Percentiles rank a stretch among this genome's conserved stretches.
Evolutionary conservation across 192 early-diverging fungal species (phyloP).

Genomic region (Umbelopsis ramanniana): DNA sequence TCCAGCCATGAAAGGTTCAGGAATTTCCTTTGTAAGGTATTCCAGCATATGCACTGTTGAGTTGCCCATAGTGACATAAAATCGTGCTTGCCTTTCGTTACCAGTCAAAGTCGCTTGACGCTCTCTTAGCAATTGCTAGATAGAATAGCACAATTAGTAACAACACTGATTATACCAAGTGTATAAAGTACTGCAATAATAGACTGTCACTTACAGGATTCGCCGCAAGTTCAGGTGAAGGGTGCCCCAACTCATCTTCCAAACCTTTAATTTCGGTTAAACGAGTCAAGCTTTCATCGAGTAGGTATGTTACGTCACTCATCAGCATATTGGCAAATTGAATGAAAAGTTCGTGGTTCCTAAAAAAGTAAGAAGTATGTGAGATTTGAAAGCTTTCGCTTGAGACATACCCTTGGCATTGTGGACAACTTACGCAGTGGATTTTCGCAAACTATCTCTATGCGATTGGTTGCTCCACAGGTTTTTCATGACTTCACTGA

Average conservation of each 20-base stretch:
- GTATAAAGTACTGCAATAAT: neutral
- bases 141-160: neutral
- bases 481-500: slow-evolving; percentile 86
- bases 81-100: slow-evolving; percentile 83
- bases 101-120: slow-evolving; percentile 56
- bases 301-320: slow-evolving; percentile 93
- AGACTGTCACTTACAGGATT: slow-evolving; percentile 46
- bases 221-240: slow-evolving; percentile 48
- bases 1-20: slow-evolving; percentile 82
- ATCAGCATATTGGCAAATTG: slow-evolving; percentile 89
- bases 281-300: slow-evolving; percentile 92
- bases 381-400: neutral
- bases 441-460: slow-evolving; percentile 63
- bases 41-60: slow-evolving; percentile 94
- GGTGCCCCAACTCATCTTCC: slow-evolving; percentile 78
- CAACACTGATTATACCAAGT: neutral
- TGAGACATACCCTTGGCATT: too few relatives aligned
- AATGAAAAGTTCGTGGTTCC: slow-evolving; percentile 78
- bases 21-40: slow-evolving; percentile 80
- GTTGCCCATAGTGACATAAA: slow-evolving; percentile 85
- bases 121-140: slow-evolving; percentile 64
- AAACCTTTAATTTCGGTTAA: slow-evolving; percentile 82
- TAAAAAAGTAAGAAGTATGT: slow-evolving; percentile 22
- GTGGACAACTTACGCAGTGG: slow-evolving; percentile 53
- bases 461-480: slow-evolving; percentile 80